These are phyloP conservation scores for Cephaloascus fragrans DNA, from an alignment of 805 yeast genomes.

Conservation along the genomic window DNA sequence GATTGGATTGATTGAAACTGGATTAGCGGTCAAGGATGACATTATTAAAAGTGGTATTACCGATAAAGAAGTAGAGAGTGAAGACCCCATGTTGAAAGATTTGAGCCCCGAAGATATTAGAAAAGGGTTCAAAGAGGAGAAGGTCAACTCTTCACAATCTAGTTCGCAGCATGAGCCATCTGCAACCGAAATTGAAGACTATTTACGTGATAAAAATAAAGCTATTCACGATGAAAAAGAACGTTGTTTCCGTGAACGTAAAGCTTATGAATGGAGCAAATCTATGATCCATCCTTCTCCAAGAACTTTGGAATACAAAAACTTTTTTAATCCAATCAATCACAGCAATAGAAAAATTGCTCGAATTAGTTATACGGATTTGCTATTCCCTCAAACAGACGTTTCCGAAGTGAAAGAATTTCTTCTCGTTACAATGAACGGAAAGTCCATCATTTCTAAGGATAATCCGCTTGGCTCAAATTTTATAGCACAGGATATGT, in stretches of 20 bases:
- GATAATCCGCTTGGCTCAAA: slow-evolving; percentile 28
- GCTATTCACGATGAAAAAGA: slow-evolving; percentile 29
- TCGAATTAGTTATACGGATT: neutral
- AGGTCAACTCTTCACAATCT: slow-evolving; percentile 2
- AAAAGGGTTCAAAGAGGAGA: slow-evolving; percentile 5
- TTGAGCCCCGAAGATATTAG: slow-evolving; percentile 11
- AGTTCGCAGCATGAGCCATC: slow-evolving; percentile 8
- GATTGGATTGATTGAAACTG: neutral
- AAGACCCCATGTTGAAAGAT: slow-evolving; percentile 2
- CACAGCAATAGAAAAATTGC: neutral
- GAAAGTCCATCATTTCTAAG: slow-evolving; percentile 19
- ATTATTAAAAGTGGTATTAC: neutral
- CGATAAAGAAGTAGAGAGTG: slow-evolving; percentile 6
- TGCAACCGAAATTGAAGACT: slow-evolving; percentile 20
- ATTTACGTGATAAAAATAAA: slow-evolving; percentile 31
- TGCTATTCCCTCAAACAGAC: slow-evolving; percentile 3
- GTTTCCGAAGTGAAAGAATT: slow-evolving; percentile 9
- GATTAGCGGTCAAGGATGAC: neutral
- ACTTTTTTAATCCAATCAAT: slow-evolving; percentile 36
- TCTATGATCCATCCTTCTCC: slow-evolving; percentile 20
- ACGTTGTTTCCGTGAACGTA: slow-evolving; percentile 32
- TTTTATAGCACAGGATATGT: slow-evolving; percentile 28
- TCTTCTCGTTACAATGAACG: slow-evolving; percentile 22
- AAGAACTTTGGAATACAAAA: slow-evolving; percentile 26
- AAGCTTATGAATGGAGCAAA: slow-evolving; percentile 44